Evolutionary conservation across 1,139 yeast genomes (phyloP).

Genomic region (Hyphopichia burtonii): DNA sequence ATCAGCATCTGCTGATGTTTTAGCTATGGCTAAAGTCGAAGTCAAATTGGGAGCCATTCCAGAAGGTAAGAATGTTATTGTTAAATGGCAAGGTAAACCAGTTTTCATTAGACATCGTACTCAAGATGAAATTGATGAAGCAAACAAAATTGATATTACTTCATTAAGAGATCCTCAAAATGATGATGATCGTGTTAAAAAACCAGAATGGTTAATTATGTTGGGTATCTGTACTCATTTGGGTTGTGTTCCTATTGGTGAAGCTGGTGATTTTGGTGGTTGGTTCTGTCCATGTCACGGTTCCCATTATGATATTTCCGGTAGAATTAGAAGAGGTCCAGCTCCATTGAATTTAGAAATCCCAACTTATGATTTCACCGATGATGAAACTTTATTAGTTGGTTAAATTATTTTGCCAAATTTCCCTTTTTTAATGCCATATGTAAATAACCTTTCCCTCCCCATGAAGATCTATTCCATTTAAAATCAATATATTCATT

Average conservation of each 20-base stretch:
- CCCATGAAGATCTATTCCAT: not conserved
- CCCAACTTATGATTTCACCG: constrained; percentile 84
- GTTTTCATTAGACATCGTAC: constrained; percentile 99
- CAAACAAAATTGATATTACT: constrained; percentile 73
- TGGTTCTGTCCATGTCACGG: constrained; percentile 99
- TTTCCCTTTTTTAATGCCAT: not conserved
- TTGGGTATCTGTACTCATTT: constrained; percentile 99
- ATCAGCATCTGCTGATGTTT: constrained; percentile 98
- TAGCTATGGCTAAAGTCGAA: constrained; percentile 99
- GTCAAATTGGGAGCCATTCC: constrained; percentile 93
- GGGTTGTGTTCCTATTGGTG: constrained; percentile 99
- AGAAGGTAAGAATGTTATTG: constrained; percentile 96
- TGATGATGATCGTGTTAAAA: constrained; percentile 91
- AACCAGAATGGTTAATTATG: constrained; percentile 99
- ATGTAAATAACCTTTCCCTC: not conserved
- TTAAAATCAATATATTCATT: not conserved
- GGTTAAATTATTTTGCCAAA: constrained; percentile 37
- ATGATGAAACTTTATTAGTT: constrained; percentile 75
- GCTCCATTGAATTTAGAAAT: constrained; percentile 99
- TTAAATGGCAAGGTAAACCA: constrained; percentile 99
- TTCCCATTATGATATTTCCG: constrained; percentile 99
- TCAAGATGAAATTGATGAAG: constrained; percentile 88
- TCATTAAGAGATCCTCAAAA: constrained; percentile 90
- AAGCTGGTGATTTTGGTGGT: constrained; percentile 99
- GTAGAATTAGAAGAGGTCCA: constrained; percentile 99